Base-by-base conservation (phyloP, 1,139 yeast genomes). In the Pneumocystis carinii region DNA sequence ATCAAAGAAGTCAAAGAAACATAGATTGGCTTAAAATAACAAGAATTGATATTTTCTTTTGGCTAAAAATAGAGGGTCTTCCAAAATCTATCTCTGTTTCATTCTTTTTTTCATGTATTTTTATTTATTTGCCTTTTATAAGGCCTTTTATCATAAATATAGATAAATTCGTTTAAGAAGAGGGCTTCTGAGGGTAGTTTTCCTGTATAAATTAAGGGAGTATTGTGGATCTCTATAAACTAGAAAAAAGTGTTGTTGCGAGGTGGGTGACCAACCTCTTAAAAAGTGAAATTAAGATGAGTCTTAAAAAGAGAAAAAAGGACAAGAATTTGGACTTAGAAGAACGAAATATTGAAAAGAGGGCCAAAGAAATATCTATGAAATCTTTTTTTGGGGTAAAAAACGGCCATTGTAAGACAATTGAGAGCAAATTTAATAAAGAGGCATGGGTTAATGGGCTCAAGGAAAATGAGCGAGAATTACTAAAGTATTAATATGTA, bases 381-480 rank as follows among this genome's bases (percentile, higher is more conserved):
- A 48, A 2, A n/a, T 48, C 55, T 48, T 48, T 48, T 48, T 48
- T 48, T 12, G 15, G n/a, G 8, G 24, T 7, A 24, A 48, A 48
- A 48, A 48, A 24, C 10, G 32, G 8, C 24, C 36, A 41, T 48
- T 36, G n/a, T n/a, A 17, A 14, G 32, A 7, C 32, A 19, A 15
- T 32, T 15, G 48, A n/a, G 32, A 39, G 15, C 6, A 17, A n/a
- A 59, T 82, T 83, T 69, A 74, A 83, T 70, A 85, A 82, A 69
- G 70, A 74, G 1, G 64, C 74, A 61, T 89, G 95, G 86, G 68
- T 83, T 1, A 70, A 73, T 0, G 71, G 79, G 1, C 76, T 90
- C 24, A 76, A 83, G 0, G 71, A 75, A 0, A 87, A 83, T 62
- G 81, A 84, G 62, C 73, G 72, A 59, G 76, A 76, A 7, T 76